Conservation (phyloP, 2,329 filamentous ascomycete genomes). For the Colletotrichum sp. region DNA sequence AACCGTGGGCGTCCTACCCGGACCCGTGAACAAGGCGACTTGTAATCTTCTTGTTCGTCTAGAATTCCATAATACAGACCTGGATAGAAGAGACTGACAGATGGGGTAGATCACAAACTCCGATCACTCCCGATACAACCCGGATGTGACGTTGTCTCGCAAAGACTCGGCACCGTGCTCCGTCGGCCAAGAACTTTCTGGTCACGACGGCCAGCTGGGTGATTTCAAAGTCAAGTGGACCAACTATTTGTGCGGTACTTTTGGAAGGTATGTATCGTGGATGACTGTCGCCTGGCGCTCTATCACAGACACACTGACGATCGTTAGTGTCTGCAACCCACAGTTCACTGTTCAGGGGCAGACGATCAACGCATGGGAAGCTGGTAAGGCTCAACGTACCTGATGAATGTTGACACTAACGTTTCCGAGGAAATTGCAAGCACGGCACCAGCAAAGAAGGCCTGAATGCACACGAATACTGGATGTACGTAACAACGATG, state of each 20-base stretch:
- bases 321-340: not conserved
- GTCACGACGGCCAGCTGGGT: not conserved
- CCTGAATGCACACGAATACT: not conserved
- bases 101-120: not conserved
- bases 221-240: not conserved
- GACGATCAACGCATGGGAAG: not conserved
- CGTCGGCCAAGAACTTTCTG: not conserved
- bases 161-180: not conserved
- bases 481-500: not conserved
- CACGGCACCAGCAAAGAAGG: not conserved
- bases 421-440: not conserved
- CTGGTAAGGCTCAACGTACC: not conserved
- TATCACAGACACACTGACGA: not conserved
- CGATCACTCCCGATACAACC: not conserved
- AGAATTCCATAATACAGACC: not conserved
- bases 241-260: not conserved
- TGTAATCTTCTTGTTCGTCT: not conserved
- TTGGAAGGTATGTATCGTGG: not conserved
- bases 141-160: not conserved
- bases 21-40: not conserved
- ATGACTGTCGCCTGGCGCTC: not conserved
- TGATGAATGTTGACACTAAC: not conserved
- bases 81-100: not conserved
- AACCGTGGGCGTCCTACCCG: not conserved
- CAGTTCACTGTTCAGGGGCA: not conserved